phyloP scores from a whole-genome alignment of 2,329 filamentous ascomycete species.

The Byssothecium circinans region DNA sequence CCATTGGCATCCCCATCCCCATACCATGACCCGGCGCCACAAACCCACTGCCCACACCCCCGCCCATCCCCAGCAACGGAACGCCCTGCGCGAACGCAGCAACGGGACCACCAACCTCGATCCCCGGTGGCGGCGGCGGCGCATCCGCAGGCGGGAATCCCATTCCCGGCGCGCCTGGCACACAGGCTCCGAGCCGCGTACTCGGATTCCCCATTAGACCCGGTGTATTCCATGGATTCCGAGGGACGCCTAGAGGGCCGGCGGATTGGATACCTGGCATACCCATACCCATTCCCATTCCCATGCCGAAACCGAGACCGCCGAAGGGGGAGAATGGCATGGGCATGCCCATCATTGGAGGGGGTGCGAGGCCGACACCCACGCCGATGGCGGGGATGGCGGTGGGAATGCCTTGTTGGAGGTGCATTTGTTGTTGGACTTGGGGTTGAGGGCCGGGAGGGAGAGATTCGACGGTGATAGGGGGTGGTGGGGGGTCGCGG shows the following conservation, averaged over 20 bases:
- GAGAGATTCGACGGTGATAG: conserved; percentile 15
- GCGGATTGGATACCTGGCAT: conserved; percentile 20
- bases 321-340: conserved; percentile 17
- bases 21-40: too few relatives aligned
- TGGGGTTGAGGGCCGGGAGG: conserved; percentile 3
- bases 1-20: conserved; percentile 9
- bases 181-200: conserved; percentile 3
- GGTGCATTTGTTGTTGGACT: background rate
- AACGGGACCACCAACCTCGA: conserved; percentile 20
- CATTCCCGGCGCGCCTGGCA: conserved; percentile 11
- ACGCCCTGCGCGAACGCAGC: conserved; percentile 26
- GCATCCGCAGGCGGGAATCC: conserved; percentile 22
- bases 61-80: conserved; percentile 9
- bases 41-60: conserved; percentile 9
- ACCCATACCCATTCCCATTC: too few relatives aligned
- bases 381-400: background rate
- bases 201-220: conserved; percentile 18
- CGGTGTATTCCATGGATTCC: conserved; percentile 12
- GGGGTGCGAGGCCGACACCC: conserved; percentile 7
- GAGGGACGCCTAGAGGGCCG: conserved; percentile 26
- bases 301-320: conserved; percentile 33
- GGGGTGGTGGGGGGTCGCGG: conserved; percentile 34
- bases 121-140: conserved; percentile 28
- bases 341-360: conserved; percentile 18
- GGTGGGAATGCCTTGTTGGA: background rate